phyloP scores from a whole-genome alignment of 116 monocot genomes.

The Dioscorea cayenensis region DNA sequence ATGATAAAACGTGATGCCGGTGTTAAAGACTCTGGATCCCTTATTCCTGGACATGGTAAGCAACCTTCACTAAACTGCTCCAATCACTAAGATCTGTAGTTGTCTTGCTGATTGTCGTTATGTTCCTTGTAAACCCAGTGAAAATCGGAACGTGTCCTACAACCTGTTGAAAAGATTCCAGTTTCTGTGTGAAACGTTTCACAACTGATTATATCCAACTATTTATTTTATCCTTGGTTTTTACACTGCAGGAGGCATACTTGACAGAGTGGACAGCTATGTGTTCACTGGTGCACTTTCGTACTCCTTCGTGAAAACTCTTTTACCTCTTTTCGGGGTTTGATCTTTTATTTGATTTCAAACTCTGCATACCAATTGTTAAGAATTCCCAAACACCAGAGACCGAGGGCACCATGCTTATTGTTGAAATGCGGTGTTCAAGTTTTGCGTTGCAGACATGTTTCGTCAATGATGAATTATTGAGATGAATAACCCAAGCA shows the following conservation, averaged over 20 bases:
- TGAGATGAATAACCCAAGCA: not conserved
- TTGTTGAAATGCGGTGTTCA: no score
- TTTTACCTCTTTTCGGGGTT: conserved; percentile 51
- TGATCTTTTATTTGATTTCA: conserved; percentile 13
- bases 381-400: no score
- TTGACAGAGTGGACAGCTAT: conserved; percentile 95
- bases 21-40: conserved; percentile 97
- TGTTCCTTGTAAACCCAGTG: not conserved
- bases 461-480: not conserved
- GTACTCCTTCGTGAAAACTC: conserved; percentile 81
- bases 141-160: no score
- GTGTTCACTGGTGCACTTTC: conserved; percentile 87
- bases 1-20: conserved; percentile 97
- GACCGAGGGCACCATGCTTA: no score
- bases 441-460: not conserved
- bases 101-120: not conserved
- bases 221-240: not conserved
- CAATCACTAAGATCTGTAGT: not conserved
- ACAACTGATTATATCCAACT: not conserved
- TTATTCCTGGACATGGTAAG: conserved; percentile 96
- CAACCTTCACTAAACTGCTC: conserved; percentile 1
- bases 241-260: conserved; percentile 72
- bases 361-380: not conserved
- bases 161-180: not conserved
- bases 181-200: not conserved